These are phyloP conservation scores for Neurospora pannonica DNA, from an alignment of 495 filamentous ascomycete genomes.

Conservation along the genomic window DNA sequence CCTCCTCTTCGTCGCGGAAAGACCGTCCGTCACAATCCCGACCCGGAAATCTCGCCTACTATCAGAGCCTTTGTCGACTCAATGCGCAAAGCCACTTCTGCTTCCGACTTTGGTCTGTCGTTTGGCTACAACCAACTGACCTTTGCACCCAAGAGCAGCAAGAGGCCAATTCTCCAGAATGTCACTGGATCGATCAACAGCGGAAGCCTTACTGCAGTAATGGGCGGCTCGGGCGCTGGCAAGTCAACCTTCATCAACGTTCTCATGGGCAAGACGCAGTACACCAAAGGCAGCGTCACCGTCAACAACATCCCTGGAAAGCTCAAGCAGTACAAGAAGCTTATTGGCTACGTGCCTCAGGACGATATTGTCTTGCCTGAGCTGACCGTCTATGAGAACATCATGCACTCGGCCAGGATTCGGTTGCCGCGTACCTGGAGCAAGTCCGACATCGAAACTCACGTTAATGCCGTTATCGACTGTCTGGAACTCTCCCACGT, in stretches of 20 bases:
- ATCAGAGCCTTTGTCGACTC: conserved; percentile 40
- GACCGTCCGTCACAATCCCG: conserved; percentile 16
- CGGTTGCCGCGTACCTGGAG: conserved; percentile 34
- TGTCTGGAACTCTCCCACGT: conserved; percentile 37
- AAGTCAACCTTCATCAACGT: conserved; percentile 46
- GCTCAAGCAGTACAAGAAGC: conserved; percentile 41
- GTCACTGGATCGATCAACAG: conserved; percentile 41
- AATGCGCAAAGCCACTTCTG: conserved; percentile 39
- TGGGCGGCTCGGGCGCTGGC: conserved; percentile 42
- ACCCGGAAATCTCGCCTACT: conserved; percentile 24
- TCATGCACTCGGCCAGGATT: conserved; percentile 44
- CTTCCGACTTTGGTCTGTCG: conserved; percentile 39
- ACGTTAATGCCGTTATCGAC: conserved; percentile 36
- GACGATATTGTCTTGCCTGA: conserved; percentile 42
- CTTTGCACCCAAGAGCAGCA: conserved; percentile 32
- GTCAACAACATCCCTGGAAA: conserved; percentile 40
- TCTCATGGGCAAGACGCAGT: conserved; percentile 36
- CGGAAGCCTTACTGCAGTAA: conserved; percentile 40
- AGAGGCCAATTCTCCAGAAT: conserved; percentile 36
- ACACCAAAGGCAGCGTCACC: conserved; percentile 33
- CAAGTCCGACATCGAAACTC: conserved; percentile 25
- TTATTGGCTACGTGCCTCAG: conserved; percentile 48
- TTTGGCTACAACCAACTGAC: conserved; percentile 39
- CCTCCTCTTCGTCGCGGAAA: background rate
- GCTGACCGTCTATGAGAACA: conserved; percentile 44